Conservation (phyloP, 1,284 basidiomycete species). For the Fomitopsis palustris region DNA sequence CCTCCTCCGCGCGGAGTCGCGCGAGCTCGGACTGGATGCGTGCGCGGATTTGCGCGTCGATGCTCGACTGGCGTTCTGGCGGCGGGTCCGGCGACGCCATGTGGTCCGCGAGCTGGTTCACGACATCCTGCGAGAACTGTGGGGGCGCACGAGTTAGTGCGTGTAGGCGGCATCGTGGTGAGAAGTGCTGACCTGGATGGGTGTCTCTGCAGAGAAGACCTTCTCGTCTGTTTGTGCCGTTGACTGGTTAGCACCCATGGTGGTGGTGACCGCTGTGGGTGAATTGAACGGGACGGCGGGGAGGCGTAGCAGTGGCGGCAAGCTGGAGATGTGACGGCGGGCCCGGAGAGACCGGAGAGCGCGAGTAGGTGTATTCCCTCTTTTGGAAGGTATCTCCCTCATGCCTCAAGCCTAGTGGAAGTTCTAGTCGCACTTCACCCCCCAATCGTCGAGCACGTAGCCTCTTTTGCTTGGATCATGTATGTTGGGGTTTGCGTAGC, state of each 20-base stretch:
- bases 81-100: constrained; percentile 52
- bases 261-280: background rate
- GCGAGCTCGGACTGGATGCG: constrained; percentile 65
- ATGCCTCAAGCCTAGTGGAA: too few relatives aligned
- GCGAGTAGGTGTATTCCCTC: background rate
- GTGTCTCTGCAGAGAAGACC: constrained; percentile 58
- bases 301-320: background rate
- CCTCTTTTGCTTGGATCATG: too few relatives aligned
- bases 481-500: too few relatives aligned
- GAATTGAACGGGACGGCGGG: background rate
- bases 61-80: constrained; percentile 62
- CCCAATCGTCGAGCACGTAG: too few relatives aligned
- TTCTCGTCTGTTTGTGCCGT: constrained; percentile 50
- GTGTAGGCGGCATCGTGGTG: background rate
- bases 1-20: constrained; percentile 62
- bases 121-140: constrained; percentile 74
- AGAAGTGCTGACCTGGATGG: constrained; percentile 51
- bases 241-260: constrained; percentile 69
- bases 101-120: constrained; percentile 70
- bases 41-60: constrained; percentile 65
- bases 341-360: background rate
- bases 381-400: constrained; percentile 1
- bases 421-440: too few relatives aligned
- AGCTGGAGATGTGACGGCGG: background rate
- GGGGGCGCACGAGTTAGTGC: constrained; percentile 6